Conservation (phyloP, 768 basidiomycete genomes). For the Hygrophorus pudorinus region DNA sequence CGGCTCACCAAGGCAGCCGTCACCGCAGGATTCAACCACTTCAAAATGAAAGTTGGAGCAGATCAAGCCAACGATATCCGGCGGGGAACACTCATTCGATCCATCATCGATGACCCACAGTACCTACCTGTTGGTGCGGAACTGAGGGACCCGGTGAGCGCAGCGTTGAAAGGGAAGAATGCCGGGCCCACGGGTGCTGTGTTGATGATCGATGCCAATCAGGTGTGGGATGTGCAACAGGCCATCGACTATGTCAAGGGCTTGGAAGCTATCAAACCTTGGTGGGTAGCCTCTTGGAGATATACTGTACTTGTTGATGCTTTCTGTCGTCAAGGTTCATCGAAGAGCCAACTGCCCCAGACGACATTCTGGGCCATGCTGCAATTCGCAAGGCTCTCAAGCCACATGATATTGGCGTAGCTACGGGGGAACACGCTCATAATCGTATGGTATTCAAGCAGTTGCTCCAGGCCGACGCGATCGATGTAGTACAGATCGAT, state of each 20-base stretch:
- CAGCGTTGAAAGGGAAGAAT: constrained; percentile 76
- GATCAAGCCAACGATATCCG: constrained; percentile 74
- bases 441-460: constrained; percentile 97
- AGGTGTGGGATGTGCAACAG: constrained; percentile 90
- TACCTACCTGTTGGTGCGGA: constrained; percentile 54
- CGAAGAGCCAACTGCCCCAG: constrained; percentile 89
- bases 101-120: constrained; percentile 89
- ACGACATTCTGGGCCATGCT: constrained; percentile 82
- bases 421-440: constrained; percentile 92
- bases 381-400: constrained; percentile 70
- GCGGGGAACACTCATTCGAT: constrained; percentile 81
- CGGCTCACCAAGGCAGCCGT: constrained; percentile 82
- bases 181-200: constrained; percentile 91
- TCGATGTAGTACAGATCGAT: constrained; percentile 94
- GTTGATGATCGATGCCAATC: constrained; percentile 96
- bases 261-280: constrained; percentile 75
- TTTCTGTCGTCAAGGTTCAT: constrained; percentile 61
- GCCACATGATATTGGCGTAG: constrained; percentile 77
- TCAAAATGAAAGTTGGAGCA: constrained; percentile 98
- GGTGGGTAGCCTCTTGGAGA: constrained; percentile 33
- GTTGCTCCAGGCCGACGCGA: constrained; percentile 79
- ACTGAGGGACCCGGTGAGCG: constrained; percentile 49
- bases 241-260: constrained; percentile 87
- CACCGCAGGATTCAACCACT: constrained; percentile 87
- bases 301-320: constrained; percentile 1